Percentiles rank a stretch among this genome's conserved stretches.
Evolutionary conservation across 1,284 basidiomycete genomes (phyloP).

Genomic region (Pseudozyma tsukubaensis): DNA sequence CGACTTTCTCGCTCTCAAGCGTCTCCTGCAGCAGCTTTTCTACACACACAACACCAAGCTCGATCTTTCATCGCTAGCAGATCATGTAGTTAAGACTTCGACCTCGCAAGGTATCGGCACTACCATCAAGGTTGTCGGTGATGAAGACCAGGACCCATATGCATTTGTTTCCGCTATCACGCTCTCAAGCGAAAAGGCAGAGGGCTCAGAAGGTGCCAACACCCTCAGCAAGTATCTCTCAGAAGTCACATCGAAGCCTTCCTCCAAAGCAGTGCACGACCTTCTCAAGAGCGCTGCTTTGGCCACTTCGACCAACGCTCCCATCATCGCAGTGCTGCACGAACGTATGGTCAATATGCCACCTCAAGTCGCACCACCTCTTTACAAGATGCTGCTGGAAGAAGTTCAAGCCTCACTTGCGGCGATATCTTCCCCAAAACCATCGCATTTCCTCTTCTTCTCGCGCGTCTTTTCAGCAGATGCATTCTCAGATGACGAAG

Average conservation of each 20-base stretch:
- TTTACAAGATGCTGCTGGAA: slow-evolving; percentile 64
- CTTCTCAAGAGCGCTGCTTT: slow-evolving; percentile 37
- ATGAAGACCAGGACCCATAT: slow-evolving; percentile 65
- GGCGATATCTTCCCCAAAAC: slow-evolving; percentile 21
- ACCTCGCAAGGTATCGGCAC: slow-evolving; percentile 55
- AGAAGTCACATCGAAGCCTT: slow-evolving; percentile 39
- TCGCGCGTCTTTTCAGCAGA: slow-evolving; percentile 64
- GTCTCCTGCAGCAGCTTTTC: slow-evolving; percentile 65
- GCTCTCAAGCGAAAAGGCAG: slow-evolving; percentile 27
- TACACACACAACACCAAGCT: slow-evolving; percentile 64
- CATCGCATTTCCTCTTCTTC: slow-evolving; percentile 61
- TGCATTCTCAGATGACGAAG: slow-evolving; percentile 63
- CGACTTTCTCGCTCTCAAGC: slow-evolving; percentile 62
- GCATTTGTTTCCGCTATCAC: slow-evolving; percentile 61
- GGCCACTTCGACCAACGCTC: slow-evolving; percentile 33
- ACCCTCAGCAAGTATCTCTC: slow-evolving; percentile 45
- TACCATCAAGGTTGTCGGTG: slow-evolving; percentile 62
- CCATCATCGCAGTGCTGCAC: slow-evolving; percentile 58
- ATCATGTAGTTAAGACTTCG: slow-evolving; percentile 48
- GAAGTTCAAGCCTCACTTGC: slow-evolving; percentile 41
- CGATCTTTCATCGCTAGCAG: slow-evolving; percentile 52
- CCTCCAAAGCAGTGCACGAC: slow-evolving; percentile 45
- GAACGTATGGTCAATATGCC: slow-evolving; percentile 68
- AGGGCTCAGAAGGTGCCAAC: slow-evolving; percentile 24
- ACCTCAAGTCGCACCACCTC: slow-evolving; percentile 57